Evolutionary conservation across 192 early-diverging fungal species (phyloP), one percentile per base, ranked within the genome.

Genomic region (Backusella luteola): DNA sequence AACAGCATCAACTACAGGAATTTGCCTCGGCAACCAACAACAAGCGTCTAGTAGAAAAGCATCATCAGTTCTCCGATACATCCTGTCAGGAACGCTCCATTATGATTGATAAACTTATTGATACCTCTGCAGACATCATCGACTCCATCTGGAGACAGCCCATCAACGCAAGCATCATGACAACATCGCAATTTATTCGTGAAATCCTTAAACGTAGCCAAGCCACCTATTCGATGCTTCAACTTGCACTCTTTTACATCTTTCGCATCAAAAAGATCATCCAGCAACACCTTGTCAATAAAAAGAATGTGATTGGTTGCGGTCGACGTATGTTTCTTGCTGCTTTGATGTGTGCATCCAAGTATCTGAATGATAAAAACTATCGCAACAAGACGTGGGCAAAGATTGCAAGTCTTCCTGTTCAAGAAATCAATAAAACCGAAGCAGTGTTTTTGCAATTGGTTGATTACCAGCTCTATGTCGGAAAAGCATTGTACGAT

Each of bases 361-460:
- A 98, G 78, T 96, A 93, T 77, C 87, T 93, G 70, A 89, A 89
- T 74, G 96, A 98, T 86, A 90, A 90, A 70, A 90, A 90, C 67
- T 98, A 95, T 80, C 87, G 89, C 14, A 96, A 95, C 87, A 87
- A 86, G 76, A 91, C 94, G 3, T 98, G 96, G 96, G 85, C 94
- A 56, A 93, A 93, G 84, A 94, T 96, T 44, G 95, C 94, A 19
- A 89, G 92, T 72, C 88, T 98, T 11, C 80, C 89, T 7, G 84
- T 92, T 66, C 59, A 82, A 7, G 94, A 98, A 83, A 90, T 98
- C 67, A 93, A 93, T 85, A 86, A 87, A 42, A 90, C 91, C 79
- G 96, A 98, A 87, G 80, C 91, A 29, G 87, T 86, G 34, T 96
- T 98, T 80, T 79, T 97, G 23, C 77, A 89, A 69, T 81, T 93